Evolutionary conservation across 2,329 filamentous ascomycete genomes (phyloP).

Genomic region (Sclerotiophoma versabilis): DNA sequence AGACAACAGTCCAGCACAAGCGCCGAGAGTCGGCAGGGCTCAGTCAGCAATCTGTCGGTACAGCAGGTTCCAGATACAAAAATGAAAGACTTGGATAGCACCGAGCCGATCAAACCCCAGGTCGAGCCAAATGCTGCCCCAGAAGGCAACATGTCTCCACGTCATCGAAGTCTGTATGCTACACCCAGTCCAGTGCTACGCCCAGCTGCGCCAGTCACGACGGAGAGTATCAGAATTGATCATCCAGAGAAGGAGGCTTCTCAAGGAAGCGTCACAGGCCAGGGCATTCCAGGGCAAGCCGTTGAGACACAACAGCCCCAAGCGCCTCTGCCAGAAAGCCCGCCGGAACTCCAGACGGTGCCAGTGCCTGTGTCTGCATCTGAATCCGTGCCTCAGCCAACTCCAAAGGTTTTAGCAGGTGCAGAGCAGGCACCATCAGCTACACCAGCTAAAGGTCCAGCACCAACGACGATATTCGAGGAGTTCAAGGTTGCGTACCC

Average conservation of each 20-base stretch:
- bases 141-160: conserved; percentile 23
- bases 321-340: not conserved
- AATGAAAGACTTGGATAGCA: not conserved
- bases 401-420: not conserved
- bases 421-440: not conserved
- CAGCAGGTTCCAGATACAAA: conserved; percentile 14
- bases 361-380: not conserved
- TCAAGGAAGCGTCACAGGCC: not conserved
- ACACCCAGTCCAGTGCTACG: conserved; percentile 14
- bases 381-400: not conserved
- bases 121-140: not conserved
- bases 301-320: not conserved
- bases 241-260: not conserved
- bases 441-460: not conserved
- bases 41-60: not conserved
- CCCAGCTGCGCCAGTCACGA: not conserved
- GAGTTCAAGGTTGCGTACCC: conserved; percentile 45
- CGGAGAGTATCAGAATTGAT: not conserved
- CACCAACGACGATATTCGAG: conserved; percentile 25
- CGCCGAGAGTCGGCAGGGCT: conserved; percentile 12
- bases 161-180: conserved; percentile 29
- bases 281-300: not conserved
- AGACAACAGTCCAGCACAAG: conserved; percentile 22
- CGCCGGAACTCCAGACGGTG: not conserved
- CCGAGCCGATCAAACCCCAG: not conserved